Evolutionary conservation across 768 basidiomycete genomes (phyloP).

Genomic region (Pulveroboletus sp.): DNA sequence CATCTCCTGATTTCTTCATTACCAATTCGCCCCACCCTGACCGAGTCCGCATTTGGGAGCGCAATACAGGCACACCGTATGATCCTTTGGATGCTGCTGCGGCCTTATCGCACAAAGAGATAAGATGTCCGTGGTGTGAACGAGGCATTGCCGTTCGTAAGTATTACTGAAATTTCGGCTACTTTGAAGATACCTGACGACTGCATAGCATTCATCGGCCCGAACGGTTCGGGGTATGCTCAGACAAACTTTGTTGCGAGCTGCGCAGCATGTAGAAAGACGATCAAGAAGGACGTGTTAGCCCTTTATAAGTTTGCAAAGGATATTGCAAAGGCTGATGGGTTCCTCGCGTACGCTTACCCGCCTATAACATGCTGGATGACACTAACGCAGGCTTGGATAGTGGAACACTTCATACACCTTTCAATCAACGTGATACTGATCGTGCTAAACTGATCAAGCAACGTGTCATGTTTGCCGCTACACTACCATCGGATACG

Average conservation of each 20-base stretch:
- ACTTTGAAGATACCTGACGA: neutral
- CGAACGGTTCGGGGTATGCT: constrained; percentile 43
- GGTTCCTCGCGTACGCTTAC: constrained; percentile 30
- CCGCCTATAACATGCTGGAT: too few relatives aligned
- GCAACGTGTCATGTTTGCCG: neutral
- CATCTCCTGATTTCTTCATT: constrained; percentile 5
- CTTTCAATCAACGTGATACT: constrained; percentile 13
- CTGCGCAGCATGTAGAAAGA: constrained; percentile 36
- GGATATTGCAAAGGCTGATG: constrained; percentile 28
- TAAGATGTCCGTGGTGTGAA: neutral
- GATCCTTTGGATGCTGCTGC: neutral
- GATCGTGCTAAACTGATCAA: constrained; percentile 25
- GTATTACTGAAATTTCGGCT: neutral
- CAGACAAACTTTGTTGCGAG: constrained; percentile 37
- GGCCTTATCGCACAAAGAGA: neutral
- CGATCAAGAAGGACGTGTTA: constrained; percentile 39
- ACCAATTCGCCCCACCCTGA: constrained; percentile 4
- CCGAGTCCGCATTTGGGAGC: constrained; percentile 9
- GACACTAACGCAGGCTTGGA: neutral
- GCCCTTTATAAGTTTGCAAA: constrained; percentile 38
- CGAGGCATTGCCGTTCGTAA: constrained; percentile 16
- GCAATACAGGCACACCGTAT: constrained; percentile 1
- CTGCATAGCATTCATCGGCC: constrained; percentile 36
- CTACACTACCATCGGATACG: neutral
- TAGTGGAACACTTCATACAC: constrained; percentile 35